Percentiles rank a stretch among this genome's conserved stretches.
Evolutionary conservation across 1,284 basidiomycete species (phyloP).

Genomic region (Crepidotus sp.): DNA sequence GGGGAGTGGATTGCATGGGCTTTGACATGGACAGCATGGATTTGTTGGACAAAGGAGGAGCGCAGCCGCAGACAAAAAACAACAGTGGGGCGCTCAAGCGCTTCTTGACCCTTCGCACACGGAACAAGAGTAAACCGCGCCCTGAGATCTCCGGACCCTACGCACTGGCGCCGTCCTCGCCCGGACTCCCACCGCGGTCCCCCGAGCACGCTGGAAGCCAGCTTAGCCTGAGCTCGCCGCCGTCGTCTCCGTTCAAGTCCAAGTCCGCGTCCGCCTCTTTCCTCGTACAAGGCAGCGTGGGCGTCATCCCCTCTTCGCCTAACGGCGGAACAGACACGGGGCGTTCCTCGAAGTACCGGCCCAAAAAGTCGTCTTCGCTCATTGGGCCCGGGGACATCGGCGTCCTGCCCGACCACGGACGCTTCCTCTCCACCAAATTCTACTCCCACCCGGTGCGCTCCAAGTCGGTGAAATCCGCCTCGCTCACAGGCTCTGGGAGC

Average conservation of each 20-base stretch:
- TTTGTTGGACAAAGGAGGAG: conserved; percentile 20
- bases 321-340: conserved; percentile 13
- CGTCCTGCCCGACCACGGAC: conserved; percentile 12
- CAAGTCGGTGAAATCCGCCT: conserved; percentile 6
- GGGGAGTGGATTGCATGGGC: conserved; percentile 22
- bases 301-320: conserved; percentile 16
- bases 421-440: conserved; percentile 14
- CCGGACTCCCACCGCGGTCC: neutral
- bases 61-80: conserved; percentile 14
- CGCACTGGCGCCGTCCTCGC: conserved; percentile 11
- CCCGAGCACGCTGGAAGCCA: conserved; percentile 7
- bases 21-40: conserved; percentile 33
- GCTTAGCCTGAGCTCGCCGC: conserved; percentile 2
- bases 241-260: conserved; percentile 7
- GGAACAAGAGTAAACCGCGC: conserved; percentile 14
- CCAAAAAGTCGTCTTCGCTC: conserved; percentile 11
- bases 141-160: conserved; percentile 19
- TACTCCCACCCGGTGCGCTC: conserved; percentile 11
- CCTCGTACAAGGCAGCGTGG: conserved; percentile 7
- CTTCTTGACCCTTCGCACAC: conserved; percentile 12
- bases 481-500: conserved; percentile 9
- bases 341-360: conserved; percentile 1
- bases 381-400: conserved; percentile 11
- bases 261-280: conserved; percentile 10
- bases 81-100: conserved; percentile 11